Percentiles rank a stretch among this genome's conserved stretches.
Evolutionary conservation across 2,329 filamentous ascomycete genomes (phyloP).

Genomic region (Scedosporium apiospermum): DNA sequence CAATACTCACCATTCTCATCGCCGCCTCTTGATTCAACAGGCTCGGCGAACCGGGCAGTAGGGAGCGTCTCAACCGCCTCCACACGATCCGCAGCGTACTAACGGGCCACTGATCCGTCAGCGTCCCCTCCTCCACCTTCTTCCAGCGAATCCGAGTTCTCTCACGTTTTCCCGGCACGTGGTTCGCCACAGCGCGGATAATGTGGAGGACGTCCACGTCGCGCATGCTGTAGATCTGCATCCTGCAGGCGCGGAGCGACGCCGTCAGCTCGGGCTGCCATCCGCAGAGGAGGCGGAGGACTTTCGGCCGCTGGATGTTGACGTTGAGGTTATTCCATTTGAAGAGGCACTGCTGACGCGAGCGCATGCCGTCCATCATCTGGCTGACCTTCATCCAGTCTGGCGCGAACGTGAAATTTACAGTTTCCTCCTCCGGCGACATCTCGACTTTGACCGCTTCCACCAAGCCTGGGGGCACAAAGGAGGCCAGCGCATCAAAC

Average conservation of each 20-base stretch:
- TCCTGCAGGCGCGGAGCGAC: slow-evolving; percentile 10
- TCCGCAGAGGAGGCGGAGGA: slow-evolving; percentile 14
- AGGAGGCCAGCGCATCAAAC: slow-evolving; percentile 34
- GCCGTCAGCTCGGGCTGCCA: slow-evolving; percentile 10
- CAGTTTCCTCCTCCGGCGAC: background rate
- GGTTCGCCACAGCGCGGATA: background rate
- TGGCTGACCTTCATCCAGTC: slow-evolving; percentile 58
- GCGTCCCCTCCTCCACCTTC: background rate
- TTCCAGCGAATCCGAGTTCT: background rate
- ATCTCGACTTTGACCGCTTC: slow-evolving; percentile 26
- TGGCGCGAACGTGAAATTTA: slow-evolving; percentile 23
- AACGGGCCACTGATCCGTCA: background rate
- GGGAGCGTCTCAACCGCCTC: background rate
- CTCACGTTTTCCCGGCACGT: background rate
- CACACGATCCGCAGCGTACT: slow-evolving; percentile 1
- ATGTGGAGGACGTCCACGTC: background rate
- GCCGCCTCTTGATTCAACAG: background rate
- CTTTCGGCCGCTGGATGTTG: slow-evolving; percentile 22
- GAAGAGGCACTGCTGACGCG: slow-evolving; percentile 54
- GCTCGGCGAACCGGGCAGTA: background rate
- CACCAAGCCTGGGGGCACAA: slow-evolving; percentile 30
- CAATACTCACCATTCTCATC: background rate
- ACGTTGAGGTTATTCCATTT: slow-evolving; percentile 47
- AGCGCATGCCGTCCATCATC: slow-evolving; percentile 51
- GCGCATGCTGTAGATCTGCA: slow-evolving; percentile 8